phyloP scores from a whole-genome alignment of 1,139 yeast species.

The Blastobotrys arbuscula region DNA sequence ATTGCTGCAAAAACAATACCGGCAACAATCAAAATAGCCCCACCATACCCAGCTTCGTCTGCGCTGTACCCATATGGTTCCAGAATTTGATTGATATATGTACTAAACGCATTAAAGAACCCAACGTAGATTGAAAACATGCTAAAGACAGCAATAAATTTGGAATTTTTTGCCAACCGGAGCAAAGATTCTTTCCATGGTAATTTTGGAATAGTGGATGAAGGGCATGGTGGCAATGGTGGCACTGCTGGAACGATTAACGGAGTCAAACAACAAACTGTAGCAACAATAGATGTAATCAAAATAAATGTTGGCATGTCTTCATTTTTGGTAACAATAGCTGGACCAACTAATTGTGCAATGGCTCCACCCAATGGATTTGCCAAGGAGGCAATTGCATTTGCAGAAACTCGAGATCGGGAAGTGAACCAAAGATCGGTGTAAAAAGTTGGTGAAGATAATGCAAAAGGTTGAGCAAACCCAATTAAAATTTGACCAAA shows the following conservation, averaged over 20 bases:
- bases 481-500: constrained; percentile 36
- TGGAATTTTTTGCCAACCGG: constrained; percentile 18
- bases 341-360: constrained; percentile 35
- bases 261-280: constrained; percentile 24
- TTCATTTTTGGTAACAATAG: constrained; percentile 26
- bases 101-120: constrained; percentile 34
- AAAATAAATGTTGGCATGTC: constrained; percentile 28
- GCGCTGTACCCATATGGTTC: constrained; percentile 33
- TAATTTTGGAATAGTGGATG: constrained; percentile 29
- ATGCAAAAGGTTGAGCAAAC: constrained; percentile 36
- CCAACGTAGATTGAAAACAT: constrained; percentile 35
- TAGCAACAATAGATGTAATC: constrained; percentile 29
- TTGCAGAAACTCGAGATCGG: constrained; percentile 34
- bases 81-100: constrained; percentile 34
- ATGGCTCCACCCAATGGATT: constrained; percentile 38
- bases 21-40: constrained; percentile 32
- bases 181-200: constrained; percentile 24
- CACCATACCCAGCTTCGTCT: constrained; percentile 35
- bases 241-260: constrained; percentile 29
- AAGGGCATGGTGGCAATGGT: constrained; percentile 33
- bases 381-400: constrained; percentile 35
- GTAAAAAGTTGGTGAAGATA: constrained; percentile 32
- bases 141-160: constrained; percentile 24
- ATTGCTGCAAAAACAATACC: constrained; percentile 33
- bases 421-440: constrained; percentile 36